Evolutionary conservation across 2,329 filamentous ascomycete genomes (phyloP).

Genomic region (Colletotrichum tropicicola): DNA sequence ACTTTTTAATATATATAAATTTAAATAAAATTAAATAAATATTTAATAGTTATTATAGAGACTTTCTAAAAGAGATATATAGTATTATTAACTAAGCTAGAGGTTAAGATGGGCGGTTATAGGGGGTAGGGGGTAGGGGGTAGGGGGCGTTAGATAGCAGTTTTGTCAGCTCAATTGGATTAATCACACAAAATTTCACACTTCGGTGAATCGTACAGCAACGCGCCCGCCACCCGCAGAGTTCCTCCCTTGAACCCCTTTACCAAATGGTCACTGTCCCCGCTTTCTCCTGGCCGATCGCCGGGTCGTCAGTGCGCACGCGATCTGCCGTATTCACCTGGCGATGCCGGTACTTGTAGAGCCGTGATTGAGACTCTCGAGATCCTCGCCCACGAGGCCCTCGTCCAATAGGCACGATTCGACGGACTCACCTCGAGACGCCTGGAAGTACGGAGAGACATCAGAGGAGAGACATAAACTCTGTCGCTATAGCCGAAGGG

Average conservation of each 20-base stretch:
- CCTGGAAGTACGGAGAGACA: background rate
- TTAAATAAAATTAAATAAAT: too few species aligned
- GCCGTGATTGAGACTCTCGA: background rate
- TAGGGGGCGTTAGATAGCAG: too few species aligned
- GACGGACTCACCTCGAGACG: background rate
- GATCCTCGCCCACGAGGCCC: background rate
- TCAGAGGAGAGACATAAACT: background rate
- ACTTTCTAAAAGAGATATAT: too few species aligned
- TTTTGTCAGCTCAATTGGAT: too few species aligned
- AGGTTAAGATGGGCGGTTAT: too few species aligned
- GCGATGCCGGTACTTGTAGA: background rate
- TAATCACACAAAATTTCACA: too few species aligned
- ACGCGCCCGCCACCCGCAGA: background rate
- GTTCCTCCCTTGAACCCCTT: background rate
- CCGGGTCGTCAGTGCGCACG: background rate
- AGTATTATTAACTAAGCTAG: too few species aligned
- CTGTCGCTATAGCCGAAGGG: background rate
- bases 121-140: too few species aligned
- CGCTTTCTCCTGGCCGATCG: slow-evolving; percentile 8
- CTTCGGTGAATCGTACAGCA: background rate
- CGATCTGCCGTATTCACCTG: background rate
- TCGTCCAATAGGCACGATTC: background rate
- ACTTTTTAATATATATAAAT: too few species aligned
- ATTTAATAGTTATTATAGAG: too few species aligned
- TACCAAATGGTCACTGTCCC: background rate